Evolutionary conservation across 805 yeast genomes (phyloP).

Genomic region (Schizosaccharomyces japonicus): DNA sequence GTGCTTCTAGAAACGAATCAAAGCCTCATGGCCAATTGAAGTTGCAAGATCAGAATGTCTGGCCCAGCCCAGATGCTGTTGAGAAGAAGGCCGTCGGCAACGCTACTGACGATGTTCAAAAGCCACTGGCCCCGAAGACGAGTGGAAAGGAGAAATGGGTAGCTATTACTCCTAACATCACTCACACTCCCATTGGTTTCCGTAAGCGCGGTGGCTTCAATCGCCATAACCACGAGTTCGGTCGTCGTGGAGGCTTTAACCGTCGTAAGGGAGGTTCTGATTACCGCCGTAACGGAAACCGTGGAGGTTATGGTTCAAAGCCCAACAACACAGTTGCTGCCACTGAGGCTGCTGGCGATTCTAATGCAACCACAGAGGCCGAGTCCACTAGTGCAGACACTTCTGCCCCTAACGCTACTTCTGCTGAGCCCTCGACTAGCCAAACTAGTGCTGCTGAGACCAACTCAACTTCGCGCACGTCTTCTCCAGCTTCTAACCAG

Average conservation of each 20-base stretch:
- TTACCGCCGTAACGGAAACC: not conserved
- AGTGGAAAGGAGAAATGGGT: constrained; percentile 2
- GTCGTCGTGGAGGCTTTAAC: not conserved
- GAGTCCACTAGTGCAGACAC: not conserved
- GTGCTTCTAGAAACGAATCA: not conserved
- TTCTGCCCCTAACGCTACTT: not conserved
- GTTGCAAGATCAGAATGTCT: not conserved
- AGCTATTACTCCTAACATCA: not conserved
- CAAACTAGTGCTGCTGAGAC: not conserved
- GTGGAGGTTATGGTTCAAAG: not conserved
- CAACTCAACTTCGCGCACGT: too few species aligned
- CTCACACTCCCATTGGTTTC: not conserved
- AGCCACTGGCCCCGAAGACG: not conserved
- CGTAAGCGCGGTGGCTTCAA: not conserved
- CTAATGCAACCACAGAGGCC: not conserved
- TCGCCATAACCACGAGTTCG: not conserved
- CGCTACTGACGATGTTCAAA: not conserved
- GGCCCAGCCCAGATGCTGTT: not conserved
- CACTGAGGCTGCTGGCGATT: not conserved
- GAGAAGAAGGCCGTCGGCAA: not conserved
- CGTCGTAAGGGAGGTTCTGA: not conserved
- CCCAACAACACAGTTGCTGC: not conserved
- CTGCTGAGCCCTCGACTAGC: not conserved
- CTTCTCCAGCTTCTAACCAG: too few species aligned
- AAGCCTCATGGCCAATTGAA: too few species aligned